Conservation (phyloP, 2,329 filamentous ascomycete genomes). For the Fusarium sterilihyphosum region DNA sequence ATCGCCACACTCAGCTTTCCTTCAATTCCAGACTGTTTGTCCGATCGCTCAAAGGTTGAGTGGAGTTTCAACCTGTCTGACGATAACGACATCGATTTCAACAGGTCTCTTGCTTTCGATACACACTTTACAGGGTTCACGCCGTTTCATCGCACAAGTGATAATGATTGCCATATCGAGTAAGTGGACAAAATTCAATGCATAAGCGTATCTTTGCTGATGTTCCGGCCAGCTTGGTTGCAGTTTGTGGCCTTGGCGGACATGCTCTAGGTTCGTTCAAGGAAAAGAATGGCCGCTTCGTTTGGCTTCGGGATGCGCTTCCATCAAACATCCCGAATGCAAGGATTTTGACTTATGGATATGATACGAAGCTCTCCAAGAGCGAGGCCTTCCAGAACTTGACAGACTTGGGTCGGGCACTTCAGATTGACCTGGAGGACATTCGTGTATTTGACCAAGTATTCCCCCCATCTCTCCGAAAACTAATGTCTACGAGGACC, state of each 20-base stretch:
- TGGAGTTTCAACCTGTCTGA: background rate
- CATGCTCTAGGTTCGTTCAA: background rate
- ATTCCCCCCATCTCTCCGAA: rapidly evolving
- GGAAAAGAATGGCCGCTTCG: background rate
- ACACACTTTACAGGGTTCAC: background rate
- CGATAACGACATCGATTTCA: background rate
- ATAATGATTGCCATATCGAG: background rate
- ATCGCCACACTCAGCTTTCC: background rate
- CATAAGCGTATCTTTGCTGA: rapidly evolving
- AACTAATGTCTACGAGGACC: rapidly evolving
- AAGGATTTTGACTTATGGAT: background rate
- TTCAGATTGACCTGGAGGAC: background rate
- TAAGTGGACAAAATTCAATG: background rate
- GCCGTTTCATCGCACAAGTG: background rate
- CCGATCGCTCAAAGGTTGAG: background rate
- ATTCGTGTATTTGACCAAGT: background rate
- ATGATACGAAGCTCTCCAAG: too few relatives aligned
- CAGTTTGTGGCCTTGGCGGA: background rate
- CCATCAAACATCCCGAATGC: background rate
- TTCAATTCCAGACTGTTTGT: background rate
- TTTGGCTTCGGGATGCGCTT: background rate
- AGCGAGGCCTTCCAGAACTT: background rate
- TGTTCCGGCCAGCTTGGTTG: background rate
- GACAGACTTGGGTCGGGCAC: background rate
- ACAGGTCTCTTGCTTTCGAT: background rate